Base-by-base conservation (phyloP, 257 asterid species). In the Petunia secreta region DNA sequence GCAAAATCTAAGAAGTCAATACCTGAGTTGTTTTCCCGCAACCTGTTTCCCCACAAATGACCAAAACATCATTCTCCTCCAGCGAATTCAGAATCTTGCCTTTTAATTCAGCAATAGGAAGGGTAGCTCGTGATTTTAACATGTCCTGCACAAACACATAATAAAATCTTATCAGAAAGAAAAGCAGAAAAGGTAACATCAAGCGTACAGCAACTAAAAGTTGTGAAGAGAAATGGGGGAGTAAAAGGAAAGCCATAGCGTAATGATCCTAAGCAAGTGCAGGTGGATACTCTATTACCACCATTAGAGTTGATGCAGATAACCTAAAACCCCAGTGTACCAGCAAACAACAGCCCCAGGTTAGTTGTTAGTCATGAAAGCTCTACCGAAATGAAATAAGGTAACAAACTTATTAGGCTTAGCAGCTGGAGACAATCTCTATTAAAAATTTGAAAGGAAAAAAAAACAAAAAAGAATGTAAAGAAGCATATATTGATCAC, bases 11-110 rank as follows among this genome's bases (percentile, higher is more conserved):
- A 4, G 67, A 73, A 80, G 75, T 55, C 78, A 82, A 80, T 76
- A 95, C 99, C 99, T 95, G 99, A 81, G 99, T 95, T 81, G 98
- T 95, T 90, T 95, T 95, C 73, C 99, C 99, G 79, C 98, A 95
- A 75, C 99, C 99, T 48, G 99, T 95, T 91, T 95, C 99, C 63
- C 99, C 99, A 84, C 92, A 93, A 83, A 95, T 89, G 80, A 95
- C 98, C 85, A 94, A 86, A 82, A 92, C 98, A 82, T 89, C 86
- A 79, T 88, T 95, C 83, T 88, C 89, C 84, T 88, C 92, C 57
- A 95, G 94, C 75, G 88, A 86, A 84, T 78, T 88, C 78, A 95
- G 82, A 80, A 95, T 89, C 60, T 93, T 88, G 77, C 87, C 92
- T 86, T 90, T 95, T 88, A 91, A 79, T 83, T 88, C 96, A 80